phyloP scores from a whole-genome alignment of 768 basidiomycete species.

The Pleurotus citrinopileatus region DNA sequence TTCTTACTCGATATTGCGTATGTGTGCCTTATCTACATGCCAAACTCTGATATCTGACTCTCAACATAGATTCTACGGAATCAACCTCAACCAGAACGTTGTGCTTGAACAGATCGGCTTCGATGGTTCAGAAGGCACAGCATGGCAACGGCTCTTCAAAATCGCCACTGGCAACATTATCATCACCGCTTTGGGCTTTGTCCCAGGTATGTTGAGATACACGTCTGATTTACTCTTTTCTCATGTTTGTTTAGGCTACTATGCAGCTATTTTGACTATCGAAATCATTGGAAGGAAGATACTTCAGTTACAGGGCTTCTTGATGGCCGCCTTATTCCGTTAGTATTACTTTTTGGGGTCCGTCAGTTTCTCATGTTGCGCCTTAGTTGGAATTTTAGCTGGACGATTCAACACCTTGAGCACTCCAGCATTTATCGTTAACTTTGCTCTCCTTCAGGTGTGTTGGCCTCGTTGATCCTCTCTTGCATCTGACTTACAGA shows the following conservation, averaged over 20 bases:
- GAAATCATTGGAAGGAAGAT: conserved; percentile 72
- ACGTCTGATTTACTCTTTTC: background rate
- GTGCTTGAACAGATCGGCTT: conserved; percentile 58
- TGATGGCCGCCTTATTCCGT: conserved; percentile 66
- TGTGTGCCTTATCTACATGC: conserved; percentile 9
- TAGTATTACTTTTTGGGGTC: conserved; percentile 14
- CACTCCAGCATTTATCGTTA: conserved; percentile 63
- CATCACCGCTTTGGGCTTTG: conserved; percentile 65
- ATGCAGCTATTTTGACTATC: conserved; percentile 62
- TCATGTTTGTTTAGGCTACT: conserved; percentile 67
- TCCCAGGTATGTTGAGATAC: conserved; percentile 39
- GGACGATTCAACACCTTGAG: conserved; percentile 56
- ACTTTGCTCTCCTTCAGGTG: conserved; percentile 68
- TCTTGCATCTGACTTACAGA: background rate
- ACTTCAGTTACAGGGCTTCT: conserved; percentile 77
- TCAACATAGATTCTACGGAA: conserved; percentile 61
- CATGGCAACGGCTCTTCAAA: conserved; percentile 52
- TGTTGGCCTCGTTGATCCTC: background rate
- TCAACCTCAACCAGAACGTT: conserved; percentile 57
- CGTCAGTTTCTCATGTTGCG: background rate
- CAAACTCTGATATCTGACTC: background rate
- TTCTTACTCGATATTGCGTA: conserved; percentile 75
- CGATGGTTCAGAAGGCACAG: conserved; percentile 42
- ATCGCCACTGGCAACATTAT: conserved; percentile 52
- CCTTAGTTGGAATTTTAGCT: conserved; percentile 65